phyloP scores from a whole-genome alignment of 2,329 filamentous ascomycete species.

The Aspergillus ustus region DNA sequence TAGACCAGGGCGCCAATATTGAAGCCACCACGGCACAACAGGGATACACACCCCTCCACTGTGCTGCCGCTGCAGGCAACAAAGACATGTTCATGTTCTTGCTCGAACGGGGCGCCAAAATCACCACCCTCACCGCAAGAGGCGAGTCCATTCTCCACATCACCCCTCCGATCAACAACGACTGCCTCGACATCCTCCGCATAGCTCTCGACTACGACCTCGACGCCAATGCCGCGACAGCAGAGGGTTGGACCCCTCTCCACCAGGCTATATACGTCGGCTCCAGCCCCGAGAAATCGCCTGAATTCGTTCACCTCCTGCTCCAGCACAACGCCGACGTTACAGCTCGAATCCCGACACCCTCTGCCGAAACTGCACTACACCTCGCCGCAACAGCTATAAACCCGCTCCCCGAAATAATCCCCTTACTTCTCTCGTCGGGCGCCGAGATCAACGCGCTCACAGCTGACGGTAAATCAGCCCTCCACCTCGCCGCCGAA shows the following conservation, averaged over 20 bases:
- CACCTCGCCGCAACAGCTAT: constrained; percentile 32
- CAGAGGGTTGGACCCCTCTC: constrained; percentile 31
- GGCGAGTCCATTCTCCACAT: constrained; percentile 38
- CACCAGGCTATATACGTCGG: constrained; percentile 31
- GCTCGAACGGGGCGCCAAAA: constrained; percentile 29
- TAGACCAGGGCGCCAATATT: constrained; percentile 33
- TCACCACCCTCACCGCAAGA: constrained; percentile 31
- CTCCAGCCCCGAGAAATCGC: too few relatives aligned
- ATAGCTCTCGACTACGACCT: constrained; percentile 20
- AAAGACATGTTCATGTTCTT: constrained; percentile 33
- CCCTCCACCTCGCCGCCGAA: constrained; percentile 34
- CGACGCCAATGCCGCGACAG: constrained; percentile 24
- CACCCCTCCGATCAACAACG: constrained; percentile 28
- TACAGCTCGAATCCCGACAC: too few relatives aligned
- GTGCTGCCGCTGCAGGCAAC: constrained; percentile 33
- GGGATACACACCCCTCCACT: constrained; percentile 37
- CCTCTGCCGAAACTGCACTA: constrained; percentile 34
- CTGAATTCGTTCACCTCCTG: too few relatives aligned
- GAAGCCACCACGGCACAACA: constrained; percentile 34
- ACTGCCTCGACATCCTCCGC: constrained; percentile 34
- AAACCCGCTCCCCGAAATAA: constrained; percentile 23
- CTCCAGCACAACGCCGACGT: too few relatives aligned
- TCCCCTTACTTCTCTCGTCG: constrained; percentile 28
- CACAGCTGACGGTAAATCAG: constrained; percentile 27
- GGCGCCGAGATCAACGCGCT: constrained; percentile 27